Evolutionary conservation across 1,284 basidiomycete species (phyloP), one percentile per base, ranked within the genome.

Genomic region (Puccinia polysora): DNA sequence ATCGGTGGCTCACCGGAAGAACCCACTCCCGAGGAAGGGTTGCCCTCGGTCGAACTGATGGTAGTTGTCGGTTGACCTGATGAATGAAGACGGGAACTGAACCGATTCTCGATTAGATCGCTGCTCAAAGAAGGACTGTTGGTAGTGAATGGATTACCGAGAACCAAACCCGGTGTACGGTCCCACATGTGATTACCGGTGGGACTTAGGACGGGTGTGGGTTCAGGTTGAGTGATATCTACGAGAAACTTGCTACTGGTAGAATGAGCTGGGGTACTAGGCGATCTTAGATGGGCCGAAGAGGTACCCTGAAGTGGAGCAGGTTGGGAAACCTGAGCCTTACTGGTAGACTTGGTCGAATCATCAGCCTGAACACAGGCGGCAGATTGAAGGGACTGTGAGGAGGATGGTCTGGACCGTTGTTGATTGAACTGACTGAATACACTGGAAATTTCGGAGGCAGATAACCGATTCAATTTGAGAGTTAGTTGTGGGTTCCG

Each of bases 191-290:
- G 49, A 28, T 56, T 64, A n/a, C 62, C 60, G 2, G 62, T 56
- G 47, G 70, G 70, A 25, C 70, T 73, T 4, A 73, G 23, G n/a
- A 73, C 47, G 28, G 70, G 70, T 4, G 70, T 73, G 15, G 62
- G 70, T 59, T 73, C 70, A 20, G 70, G 70, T 28, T 23, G 50
- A 28, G 50, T 53, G 15, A 55, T 38, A 10, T 52, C 70, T 6
- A 63, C 60, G 10, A 49, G 60, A 50, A 55, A 55, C 14, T 28
- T 65, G n/a, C 38, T 63, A 4, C 43, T 23, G n/a, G 34, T 28
- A n/a, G 49, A 38, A 18, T 36, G 10, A 5, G 63, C n/a, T 10
- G 49, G 18, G 3, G 63, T 52, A 38, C 12, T n/a, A 38, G 63
- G 49, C 32, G 38, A 36, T 18, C 18, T 53, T 20, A 53, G 2